Percentiles rank a stretch among this genome's conserved stretches.
These are phyloP conservation scores for Wickerhamiella azyma DNA, from an alignment of 805 yeast species.

Conservation along the genomic window DNA sequence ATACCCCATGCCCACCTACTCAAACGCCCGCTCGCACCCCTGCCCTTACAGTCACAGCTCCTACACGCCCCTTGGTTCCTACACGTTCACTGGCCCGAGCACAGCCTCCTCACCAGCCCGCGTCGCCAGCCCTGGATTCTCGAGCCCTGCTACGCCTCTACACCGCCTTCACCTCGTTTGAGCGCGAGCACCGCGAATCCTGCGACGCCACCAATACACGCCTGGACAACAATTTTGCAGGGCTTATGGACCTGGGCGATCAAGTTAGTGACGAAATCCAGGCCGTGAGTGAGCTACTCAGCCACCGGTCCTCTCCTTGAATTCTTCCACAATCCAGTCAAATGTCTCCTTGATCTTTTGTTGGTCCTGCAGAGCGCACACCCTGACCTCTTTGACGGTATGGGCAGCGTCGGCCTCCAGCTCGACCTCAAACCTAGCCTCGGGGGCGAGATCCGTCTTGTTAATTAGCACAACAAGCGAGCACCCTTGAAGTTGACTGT, in stretches of 20 bases:
- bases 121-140: no score
- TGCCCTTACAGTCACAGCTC: no score
- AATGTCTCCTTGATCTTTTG: constrained; percentile 29
- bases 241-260: neutral
- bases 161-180: no score
- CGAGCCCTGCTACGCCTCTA: no score
- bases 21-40: no score
- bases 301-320: constrained; percentile 12
- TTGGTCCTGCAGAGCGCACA: constrained; percentile 36
- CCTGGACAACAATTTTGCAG: neutral
- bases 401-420: constrained; percentile 32
- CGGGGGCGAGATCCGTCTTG: constrained; percentile 47
- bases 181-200: no score
- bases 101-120: no score
- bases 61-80: no score
- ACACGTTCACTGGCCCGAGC: no score
- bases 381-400: constrained; percentile 31
- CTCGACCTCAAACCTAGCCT: constrained; percentile 14
- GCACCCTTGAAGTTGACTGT: constrained; percentile 54
- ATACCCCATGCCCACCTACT: no score
- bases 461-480: constrained; percentile 58
- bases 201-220: no score
- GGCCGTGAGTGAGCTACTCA: neutral
- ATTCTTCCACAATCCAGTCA: constrained; percentile 33
- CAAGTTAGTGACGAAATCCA: neutral